Base-by-base conservation (phyloP, 345 rosid genomes). In the Brassica carinata region DNA sequence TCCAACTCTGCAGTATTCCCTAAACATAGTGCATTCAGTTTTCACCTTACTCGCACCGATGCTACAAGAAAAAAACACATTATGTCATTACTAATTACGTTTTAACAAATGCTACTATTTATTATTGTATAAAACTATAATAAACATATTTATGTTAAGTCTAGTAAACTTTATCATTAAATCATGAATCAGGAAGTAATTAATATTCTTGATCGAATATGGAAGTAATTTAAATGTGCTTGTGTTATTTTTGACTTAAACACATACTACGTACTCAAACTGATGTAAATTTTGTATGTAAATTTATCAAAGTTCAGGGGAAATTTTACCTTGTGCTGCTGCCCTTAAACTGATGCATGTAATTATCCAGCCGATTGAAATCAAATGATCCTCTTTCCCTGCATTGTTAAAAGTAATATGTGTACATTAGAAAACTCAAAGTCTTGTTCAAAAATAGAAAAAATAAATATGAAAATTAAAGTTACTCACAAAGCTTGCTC, bases 1-100 rank as follows among this genome's bases (percentile, higher is more conserved):
- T 82, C 89, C 92, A 59, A 87, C 84, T 68, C 72, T 81, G 92
- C 99, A 95, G 83, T 89, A 89, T 88, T 92, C 99, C 82, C 90
- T 84, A 64, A 92, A 90, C 77, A 77, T 80, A 64, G 97, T 84
- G 92, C 94, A 86, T 87, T 91, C 94, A 78, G 94, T 91, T 84
- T 92, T 92, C 84, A 95, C 97, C 88, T 89, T 95, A 83, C 88
- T 90, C 48, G 98, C 99, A 58, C 99, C 99, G 85, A 95, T 92
- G 91, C 99, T 95, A 38, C 30, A 67, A 67, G 13, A 51, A 58
- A 53, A 33, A 34, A 5, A 40, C 58, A 62, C 33, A 31, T 48
- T 62, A 31, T 68, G 43, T 63, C 55, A 74, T 14, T 64, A n/a
- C 51, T 53, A n/a, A n/a, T n/a, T 53, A 53, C 58, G 29, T n/a